Base-by-base conservation (phyloP, 768 basidiomycete genomes). In the Kwoniella sp. region DNA sequence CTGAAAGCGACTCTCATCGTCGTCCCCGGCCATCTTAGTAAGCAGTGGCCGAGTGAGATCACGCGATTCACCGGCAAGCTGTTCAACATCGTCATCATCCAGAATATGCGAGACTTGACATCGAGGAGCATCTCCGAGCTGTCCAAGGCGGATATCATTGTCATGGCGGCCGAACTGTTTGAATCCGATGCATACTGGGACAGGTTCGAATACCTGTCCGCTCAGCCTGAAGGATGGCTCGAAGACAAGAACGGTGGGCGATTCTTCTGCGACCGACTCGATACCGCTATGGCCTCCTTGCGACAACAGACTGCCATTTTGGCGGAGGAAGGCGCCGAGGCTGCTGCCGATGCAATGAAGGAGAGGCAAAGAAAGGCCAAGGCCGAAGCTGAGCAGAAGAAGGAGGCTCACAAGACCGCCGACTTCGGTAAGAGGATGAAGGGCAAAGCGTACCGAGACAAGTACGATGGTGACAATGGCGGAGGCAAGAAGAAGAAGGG, bases 31-130 rank as follows among this genome's bases (percentile, higher is more conserved):
- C 94, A 97, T 82, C 83, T 97, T 60, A 89, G 88, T 15, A 86
- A 88, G 51, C 94, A 97, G 77, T 97, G 94, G 94, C 86, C 85
- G 20, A 88, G 88, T 5, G 94, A 97, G 79, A 86, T 90, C 55
- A 81, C 83, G 71, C 93, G 95, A 80, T 97, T 97, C 79, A 86
- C 87, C 2, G 84, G 86, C 5, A 73, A 80, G 13, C 84, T 83
- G 8, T 87, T 89, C 82, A 85, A 85, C 34, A 86, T 89, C 20
- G 83, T 89, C 51, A 84, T 87, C 7, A 85, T 95, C 65, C 85
- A 87, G 4, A 88, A 87, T 0, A 87, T 89, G 30, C 75, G 86
- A 3, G 87, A 90, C 65, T 81, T 95, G 63, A 93, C 93, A 75
- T 79, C 83, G 2, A 82, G 86, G 29, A 90, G 87, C 29, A 86